Evolutionary conservation across 108 stramenopile genomes (phyloP).

Genomic region (Cyclotella baltica): DNA sequence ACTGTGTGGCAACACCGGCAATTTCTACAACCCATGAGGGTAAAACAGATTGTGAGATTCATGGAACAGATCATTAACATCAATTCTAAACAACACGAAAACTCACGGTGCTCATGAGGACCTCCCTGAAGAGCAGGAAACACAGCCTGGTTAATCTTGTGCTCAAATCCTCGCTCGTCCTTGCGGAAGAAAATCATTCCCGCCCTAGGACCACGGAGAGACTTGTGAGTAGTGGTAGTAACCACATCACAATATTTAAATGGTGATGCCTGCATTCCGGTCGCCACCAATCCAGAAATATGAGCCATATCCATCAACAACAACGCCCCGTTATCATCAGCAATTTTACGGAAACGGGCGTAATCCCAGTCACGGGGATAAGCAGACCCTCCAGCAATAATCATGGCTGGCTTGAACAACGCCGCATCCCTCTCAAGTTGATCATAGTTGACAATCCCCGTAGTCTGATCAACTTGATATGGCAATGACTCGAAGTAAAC

Average conservation of each 20-base stretch:
- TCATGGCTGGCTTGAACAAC: conserved; percentile 99
- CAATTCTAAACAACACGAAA: neutral
- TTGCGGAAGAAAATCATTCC: conserved; percentile 99
- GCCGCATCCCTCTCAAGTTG: conserved; percentile 89
- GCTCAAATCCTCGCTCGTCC: conserved; percentile 97
- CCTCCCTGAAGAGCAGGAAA: conserved; percentile 99
- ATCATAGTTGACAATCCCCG: conserved; percentile 98
- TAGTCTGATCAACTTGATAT: conserved; percentile 96
- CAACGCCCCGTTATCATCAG: conserved; percentile 97
- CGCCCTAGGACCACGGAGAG: conserved; percentile 98
- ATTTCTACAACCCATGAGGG: conserved; percentile 63
- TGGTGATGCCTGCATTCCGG: conserved; percentile 90
- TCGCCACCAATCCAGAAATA: conserved; percentile 98
- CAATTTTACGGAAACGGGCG: conserved; percentile 95
- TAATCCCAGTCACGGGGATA: conserved; percentile 99
- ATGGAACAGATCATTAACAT: neutral
- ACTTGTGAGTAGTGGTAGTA: conserved; percentile 99
- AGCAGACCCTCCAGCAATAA: conserved; percentile 98
- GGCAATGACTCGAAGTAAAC: conserved; percentile 99
- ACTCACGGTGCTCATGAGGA: conserved; percentile 94
- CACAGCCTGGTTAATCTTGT: conserved; percentile 96
- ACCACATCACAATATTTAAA: conserved; percentile 98
- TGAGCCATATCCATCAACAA: conserved; percentile 99
- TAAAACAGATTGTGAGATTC: neutral
- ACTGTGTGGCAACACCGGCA: conserved; percentile 98